phyloP scores from a whole-genome alignment of 2,329 filamentous ascomycete genomes.

The Sporothrix pallida region DNA sequence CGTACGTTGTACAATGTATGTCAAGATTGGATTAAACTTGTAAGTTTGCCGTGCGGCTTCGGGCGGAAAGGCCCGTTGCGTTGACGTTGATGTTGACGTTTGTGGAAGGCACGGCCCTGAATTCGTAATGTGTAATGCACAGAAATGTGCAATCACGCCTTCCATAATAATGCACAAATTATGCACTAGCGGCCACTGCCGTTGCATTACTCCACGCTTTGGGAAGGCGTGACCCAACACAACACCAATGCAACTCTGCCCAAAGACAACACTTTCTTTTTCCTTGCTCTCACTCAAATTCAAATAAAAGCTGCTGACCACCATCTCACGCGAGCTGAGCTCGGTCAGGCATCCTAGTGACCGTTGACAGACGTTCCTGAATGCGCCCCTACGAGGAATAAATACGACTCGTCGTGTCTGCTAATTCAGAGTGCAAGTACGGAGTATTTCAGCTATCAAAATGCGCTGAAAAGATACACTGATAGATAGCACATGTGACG shows the following conservation, averaged over 20 bases:
- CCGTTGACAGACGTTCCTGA: neutral
- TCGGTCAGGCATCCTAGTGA: neutral
- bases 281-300: neutral
- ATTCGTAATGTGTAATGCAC: neutral
- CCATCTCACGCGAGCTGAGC: slow-evolving; percentile 2
- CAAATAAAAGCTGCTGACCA: slow-evolving; percentile 9
- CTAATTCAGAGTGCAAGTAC: too few species aligned
- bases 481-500: slow-evolving; percentile 4
- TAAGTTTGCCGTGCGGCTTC: neutral
- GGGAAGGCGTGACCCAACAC: neutral
- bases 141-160: neutral
- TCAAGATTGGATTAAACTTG: neutral
- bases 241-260: neutral
- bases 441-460: neutral
- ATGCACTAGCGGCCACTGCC: neutral
- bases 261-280: neutral
- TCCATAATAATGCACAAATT: neutral
- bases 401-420: slow-evolving; percentile 7
- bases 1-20: neutral
- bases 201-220: slow-evolving; percentile 22
- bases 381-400: slow-evolving; percentile 2
- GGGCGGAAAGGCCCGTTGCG: slow-evolving; percentile 5
- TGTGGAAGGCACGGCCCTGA: slow-evolving; percentile 3
- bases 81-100: neutral
- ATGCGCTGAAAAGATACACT: neutral